These are phyloP conservation scores for Pyricularia pennisetigena DNA, from an alignment of 2,329 filamentous ascomycete species.

Conservation along the genomic window DNA sequence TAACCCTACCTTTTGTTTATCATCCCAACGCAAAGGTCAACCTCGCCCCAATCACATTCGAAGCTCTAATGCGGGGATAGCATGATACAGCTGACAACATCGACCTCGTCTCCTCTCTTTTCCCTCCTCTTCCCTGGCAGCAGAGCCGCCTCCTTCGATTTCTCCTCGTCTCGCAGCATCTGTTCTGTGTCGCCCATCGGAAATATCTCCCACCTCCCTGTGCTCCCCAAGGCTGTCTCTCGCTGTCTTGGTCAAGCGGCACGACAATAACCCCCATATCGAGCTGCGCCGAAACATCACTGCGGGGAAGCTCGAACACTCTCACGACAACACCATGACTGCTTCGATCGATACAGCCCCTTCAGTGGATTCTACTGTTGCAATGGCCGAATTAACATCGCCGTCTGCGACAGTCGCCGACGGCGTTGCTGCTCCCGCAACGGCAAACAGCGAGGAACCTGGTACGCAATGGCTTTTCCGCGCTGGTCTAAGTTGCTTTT, in stretches of 20 bases:
- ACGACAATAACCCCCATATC: not conserved
- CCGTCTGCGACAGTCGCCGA: not conserved
- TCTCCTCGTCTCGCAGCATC: not conserved
- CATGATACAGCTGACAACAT: not conserved
- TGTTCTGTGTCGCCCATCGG: slow-evolving; percentile 2
- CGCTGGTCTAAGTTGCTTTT: not conserved
- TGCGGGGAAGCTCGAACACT: not conserved
- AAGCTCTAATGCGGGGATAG: not conserved
- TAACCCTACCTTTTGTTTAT: not conserved
- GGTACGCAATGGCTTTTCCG: not conserved
- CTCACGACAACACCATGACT: not conserved
- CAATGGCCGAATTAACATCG: not conserved
- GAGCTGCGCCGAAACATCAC: not conserved
- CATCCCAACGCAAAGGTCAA: not conserved
- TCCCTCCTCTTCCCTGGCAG: not conserved
- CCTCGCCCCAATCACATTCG: not conserved
- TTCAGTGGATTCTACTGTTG: not conserved
- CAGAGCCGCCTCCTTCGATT: not conserved
- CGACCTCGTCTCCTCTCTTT: not conserved
- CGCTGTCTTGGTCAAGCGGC: not conserved
- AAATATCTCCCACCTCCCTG: not conserved
- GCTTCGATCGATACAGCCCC: not conserved
- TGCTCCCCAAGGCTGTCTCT: not conserved
- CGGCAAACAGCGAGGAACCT: not conserved
- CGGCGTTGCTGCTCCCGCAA: not conserved